Evolutionary conservation across 768 basidiomycete species (phyloP).

Genomic region (Nidularia pulvinata): DNA sequence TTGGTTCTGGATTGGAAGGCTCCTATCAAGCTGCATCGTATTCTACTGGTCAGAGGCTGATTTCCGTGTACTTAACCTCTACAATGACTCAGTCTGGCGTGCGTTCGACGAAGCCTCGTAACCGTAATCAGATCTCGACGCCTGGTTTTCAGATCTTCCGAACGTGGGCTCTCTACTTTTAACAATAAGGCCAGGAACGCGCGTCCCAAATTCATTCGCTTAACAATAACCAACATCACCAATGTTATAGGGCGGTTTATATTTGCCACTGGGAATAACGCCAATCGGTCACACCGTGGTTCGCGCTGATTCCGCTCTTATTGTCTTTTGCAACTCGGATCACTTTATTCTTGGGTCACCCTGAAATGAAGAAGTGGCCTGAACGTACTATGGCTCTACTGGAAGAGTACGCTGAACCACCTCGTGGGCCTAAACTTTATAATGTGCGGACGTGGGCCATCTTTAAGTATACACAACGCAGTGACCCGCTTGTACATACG

Average conservation of each 20-base stretch:
- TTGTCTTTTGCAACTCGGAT: slow-evolving; percentile 18
- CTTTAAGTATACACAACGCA: slow-evolving; percentile 14
- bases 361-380: slow-evolving; percentile 29
- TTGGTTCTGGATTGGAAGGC: too few relatives aligned
- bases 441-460: slow-evolving; percentile 15
- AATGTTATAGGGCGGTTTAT: slow-evolving; percentile 12
- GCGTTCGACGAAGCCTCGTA: too few relatives aligned
- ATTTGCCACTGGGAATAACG: slow-evolving; percentile 15
- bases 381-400: slow-evolving; percentile 20
- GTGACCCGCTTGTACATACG: slow-evolving; percentile 17
- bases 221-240: slow-evolving; percentile 25
- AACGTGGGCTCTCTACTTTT: not conserved
- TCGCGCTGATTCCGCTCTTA: slow-evolving; percentile 26
- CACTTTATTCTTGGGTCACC: slow-evolving; percentile 17
- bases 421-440: slow-evolving; percentile 36
- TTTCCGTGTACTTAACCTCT: too few relatives aligned
- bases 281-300: slow-evolving; percentile 21
- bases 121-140: not conserved
- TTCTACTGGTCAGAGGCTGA: too few relatives aligned
- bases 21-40: too few relatives aligned
- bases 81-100: too few relatives aligned
- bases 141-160: not conserved
- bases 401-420: slow-evolving; percentile 20
- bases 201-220: slow-evolving; percentile 8
- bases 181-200: slow-evolving; percentile 45